Evolutionary conservation across 139 green algal species (phyloP).

Genomic region (Tetradesmus lagerheimii): DNA sequence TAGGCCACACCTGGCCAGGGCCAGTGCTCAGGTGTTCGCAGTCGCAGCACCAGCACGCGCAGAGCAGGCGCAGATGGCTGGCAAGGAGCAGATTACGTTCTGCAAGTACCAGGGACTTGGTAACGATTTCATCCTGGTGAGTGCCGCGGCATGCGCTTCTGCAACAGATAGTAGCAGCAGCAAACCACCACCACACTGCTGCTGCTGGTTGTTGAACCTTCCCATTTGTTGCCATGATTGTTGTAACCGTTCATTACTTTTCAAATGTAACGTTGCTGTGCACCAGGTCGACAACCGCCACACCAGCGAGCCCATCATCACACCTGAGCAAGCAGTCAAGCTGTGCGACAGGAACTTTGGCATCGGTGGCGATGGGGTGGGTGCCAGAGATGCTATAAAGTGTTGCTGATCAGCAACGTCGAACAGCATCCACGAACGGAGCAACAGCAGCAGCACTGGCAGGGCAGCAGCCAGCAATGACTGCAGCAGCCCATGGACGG

Average conservation of each 20-base stretch:
- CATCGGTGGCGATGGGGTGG: constrained; percentile 94
- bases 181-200: background rate
- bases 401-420: background rate
- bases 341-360: constrained; percentile 98
- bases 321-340: constrained; percentile 82
- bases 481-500: too few species aligned
- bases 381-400: constrained; percentile 9
- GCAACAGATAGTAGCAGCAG: background rate
- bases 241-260: too few species aligned
- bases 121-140: constrained; percentile 98
- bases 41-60: constrained; percentile 26
- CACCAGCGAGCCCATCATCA: constrained; percentile 76
- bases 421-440: too few species aligned
- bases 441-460: background rate
- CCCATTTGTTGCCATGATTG: background rate
- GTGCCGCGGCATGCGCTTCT: constrained; percentile 5
- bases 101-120: constrained; percentile 98
- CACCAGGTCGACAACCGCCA: constrained; percentile 94
- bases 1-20: background rate
- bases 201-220: background rate
- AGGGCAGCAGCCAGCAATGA: background rate
- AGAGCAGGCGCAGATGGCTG: constrained; percentile 18
- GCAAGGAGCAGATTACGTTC: constrained; percentile 67
- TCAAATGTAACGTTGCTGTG: background rate
- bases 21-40: background rate